Conservation (phyloP, 345 rosid species). For the Lumnitzera racemosa region DNA sequence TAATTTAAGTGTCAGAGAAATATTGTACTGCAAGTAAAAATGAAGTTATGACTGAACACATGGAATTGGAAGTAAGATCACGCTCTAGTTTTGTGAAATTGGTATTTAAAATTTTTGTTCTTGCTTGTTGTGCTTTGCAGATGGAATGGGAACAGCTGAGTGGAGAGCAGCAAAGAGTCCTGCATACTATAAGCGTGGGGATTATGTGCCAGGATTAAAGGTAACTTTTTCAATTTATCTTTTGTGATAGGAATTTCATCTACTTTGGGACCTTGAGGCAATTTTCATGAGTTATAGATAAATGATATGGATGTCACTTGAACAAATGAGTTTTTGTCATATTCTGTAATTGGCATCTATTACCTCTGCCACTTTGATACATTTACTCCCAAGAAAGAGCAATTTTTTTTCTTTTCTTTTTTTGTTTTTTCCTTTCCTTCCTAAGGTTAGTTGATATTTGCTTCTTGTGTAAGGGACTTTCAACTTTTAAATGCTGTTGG, state of each 20-base stretch:
- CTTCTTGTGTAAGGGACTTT: no score
- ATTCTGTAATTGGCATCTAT: no score
- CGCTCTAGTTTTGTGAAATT: background rate
- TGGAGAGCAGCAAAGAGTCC: slow-evolving; percentile 98
- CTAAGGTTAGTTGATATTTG: background rate
- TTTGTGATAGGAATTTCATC: background rate
- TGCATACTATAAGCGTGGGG: slow-evolving; percentile 91
- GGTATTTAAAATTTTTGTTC: background rate
- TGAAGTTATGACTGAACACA: background rate
- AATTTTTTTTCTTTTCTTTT: no score
- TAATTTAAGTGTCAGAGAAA: no score
- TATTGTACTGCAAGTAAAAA: no score
- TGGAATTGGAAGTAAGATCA: background rate
- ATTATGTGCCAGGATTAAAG: slow-evolving; percentile 96
- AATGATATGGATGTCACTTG: no score
- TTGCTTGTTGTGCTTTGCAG: slow-evolving; percentile 23
- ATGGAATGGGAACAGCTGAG: slow-evolving; percentile 99
- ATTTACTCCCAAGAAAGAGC: no score
- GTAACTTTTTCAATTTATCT: slow-evolving; percentile 24
- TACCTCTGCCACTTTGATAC: no score
- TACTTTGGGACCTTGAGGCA: background rate
- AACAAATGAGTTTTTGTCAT: no score
- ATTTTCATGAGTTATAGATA: background rate
- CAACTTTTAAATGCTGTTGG: background rate
- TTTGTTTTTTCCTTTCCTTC: background rate